Percentiles rank a stretch among this genome's conserved stretches.
Evolutionary conservation across 306 rosid genomes (phyloP).

Genomic region (Prunus persica): Prunus_persica_NCBIv2 NC_034015.1:13717501-13718000

Average conservation of each 20-base stretch:
- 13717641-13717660: constrained; percentile 10
- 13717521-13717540: too few relatives aligned
- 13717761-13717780: constrained; percentile 14
- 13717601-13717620: not conserved
- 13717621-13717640: not conserved
- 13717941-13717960: constrained; percentile 64
- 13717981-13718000: constrained; percentile 85
- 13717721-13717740: constrained; percentile 26
- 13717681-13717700: constrained; percentile 15
- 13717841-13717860: not conserved
- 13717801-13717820: not conserved
- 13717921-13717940: constrained; percentile 88
- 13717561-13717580: too few relatives aligned
- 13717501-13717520: too few relatives aligned
- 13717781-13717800: not conserved
- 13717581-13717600: too few relatives aligned
- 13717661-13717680: not conserved
- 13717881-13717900: constrained; percentile 26
- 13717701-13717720: constrained; percentile 79
- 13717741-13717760: not conserved
- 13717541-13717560: too few relatives aligned
- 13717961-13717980: constrained; percentile 51
- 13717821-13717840: not conserved
- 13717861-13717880: not conserved
- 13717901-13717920: constrained; percentile 75